These are phyloP conservation scores for Brassica nigra DNA, from an alignment of 345 rosid species.

Conservation along the genomic window DNA sequence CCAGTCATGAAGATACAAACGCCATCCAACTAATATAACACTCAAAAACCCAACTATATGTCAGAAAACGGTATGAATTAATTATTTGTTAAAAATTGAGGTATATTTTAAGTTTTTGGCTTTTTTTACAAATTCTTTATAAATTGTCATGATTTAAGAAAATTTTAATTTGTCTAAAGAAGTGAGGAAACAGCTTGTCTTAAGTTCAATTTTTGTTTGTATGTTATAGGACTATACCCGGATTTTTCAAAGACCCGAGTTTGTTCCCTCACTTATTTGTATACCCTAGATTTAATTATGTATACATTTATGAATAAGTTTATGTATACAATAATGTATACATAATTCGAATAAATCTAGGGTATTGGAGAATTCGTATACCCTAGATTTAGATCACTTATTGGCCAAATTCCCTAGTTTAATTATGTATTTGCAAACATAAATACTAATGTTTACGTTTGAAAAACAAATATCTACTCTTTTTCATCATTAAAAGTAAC, in stretches of 20 bases:
- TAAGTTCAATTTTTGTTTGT: neutral
- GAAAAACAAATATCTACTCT: neutral
- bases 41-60: neutral
- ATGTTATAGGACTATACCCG: neutral
- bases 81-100: neutral
- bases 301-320: too few species aligned
- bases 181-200: too few species aligned
- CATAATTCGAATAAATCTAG: too few species aligned
- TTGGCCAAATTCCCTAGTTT: too few species aligned
- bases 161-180: neutral
- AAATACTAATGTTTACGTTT: neutral
- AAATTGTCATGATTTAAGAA: neutral
- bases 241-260: neutral
- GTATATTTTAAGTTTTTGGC: neutral
- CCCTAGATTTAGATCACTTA: too few species aligned
- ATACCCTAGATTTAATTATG: neutral
- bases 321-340: too few species aligned
- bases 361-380: too few species aligned
- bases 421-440: neutral
- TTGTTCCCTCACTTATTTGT: neutral
- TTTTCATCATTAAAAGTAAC: neutral
- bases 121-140: neutral
- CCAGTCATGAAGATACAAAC: neutral
- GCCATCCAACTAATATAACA: neutral
- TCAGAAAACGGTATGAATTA: neutral